Conservation (phyloP, 1,284 basidiomycete species). For the Laetiporus sulphureus region DNA sequence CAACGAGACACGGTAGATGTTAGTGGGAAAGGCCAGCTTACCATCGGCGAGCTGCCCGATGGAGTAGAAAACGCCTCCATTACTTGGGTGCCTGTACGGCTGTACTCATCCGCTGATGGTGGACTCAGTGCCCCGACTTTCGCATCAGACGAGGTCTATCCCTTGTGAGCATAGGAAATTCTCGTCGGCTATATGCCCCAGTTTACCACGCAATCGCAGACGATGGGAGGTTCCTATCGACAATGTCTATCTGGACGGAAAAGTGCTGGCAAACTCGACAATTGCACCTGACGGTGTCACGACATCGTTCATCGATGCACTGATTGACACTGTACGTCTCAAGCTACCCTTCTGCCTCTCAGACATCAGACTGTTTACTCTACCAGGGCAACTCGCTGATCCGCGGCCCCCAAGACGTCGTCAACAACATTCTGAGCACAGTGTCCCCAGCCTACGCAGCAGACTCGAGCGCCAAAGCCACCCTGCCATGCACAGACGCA, state of each 20-base stretch:
- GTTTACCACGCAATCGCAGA: too few relatives aligned
- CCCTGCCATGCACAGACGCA: conserved; percentile 37
- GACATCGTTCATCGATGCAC: conserved; percentile 33
- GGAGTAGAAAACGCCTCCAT: conserved; percentile 32
- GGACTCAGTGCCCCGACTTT: conserved; percentile 30
- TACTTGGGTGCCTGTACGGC: conserved; percentile 37
- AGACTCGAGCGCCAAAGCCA: conserved; percentile 18
- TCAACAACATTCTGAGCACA: conserved; percentile 32
- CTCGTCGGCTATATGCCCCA: neutral
- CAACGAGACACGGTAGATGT: conserved; percentile 35
- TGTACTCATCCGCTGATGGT: conserved; percentile 30
- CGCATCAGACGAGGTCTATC: conserved; percentile 30
- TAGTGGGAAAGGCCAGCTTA: conserved; percentile 31
- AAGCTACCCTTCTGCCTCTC: neutral
- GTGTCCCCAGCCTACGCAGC: conserved; percentile 30
- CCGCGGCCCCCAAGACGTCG: conserved; percentile 32
- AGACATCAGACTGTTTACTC: neutral
- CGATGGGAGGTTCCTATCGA: conserved; percentile 56
- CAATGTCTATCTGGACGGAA: conserved; percentile 49
- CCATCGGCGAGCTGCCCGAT: conserved; percentile 34
- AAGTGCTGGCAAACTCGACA: conserved; percentile 37
- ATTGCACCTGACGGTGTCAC: conserved; percentile 29
- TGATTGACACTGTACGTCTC: conserved; percentile 43
- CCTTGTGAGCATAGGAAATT: conserved; percentile 20
- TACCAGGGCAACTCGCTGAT: conserved; percentile 33